Evolutionary conservation across 2,329 filamentous ascomycete species (phyloP).

Genomic region (Nothomitra cinnamomea): DNA sequence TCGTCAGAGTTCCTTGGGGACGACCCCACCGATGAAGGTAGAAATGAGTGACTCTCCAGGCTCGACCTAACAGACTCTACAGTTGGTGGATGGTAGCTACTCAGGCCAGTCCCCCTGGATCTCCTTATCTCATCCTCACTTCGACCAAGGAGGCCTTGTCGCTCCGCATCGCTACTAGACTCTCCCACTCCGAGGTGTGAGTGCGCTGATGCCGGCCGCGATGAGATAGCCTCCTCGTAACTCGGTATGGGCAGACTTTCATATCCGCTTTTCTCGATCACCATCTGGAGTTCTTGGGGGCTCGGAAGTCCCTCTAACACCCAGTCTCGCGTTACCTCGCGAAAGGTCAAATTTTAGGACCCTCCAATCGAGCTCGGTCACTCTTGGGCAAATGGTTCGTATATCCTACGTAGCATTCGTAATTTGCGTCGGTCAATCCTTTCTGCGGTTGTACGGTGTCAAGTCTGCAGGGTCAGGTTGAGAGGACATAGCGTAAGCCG

Average conservation of each 20-base stretch:
- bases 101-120: conserved; percentile 16
- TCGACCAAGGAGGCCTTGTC: conserved; percentile 54
- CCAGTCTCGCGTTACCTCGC: background rate
- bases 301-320: background rate
- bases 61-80: conserved; percentile 61
- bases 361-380: background rate
- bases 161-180: conserved; percentile 53
- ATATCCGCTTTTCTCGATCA: conserved; percentile 7
- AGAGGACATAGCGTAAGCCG: background rate
- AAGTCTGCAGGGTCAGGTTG: background rate
- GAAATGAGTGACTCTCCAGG: conserved; percentile 33
- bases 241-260: conserved; percentile 57
- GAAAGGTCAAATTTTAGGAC: background rate
- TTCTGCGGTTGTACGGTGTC: background rate
- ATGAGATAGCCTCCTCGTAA: conserved; percentile 65
- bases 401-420: background rate
- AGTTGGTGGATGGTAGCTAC: conserved; percentile 61
- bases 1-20: conserved; percentile 37
- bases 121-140: conserved; percentile 19
- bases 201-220: conserved; percentile 29
- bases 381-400: background rate
- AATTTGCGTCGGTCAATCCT: background rate
- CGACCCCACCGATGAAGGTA: conserved; percentile 35
- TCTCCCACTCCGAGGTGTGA: conserved; percentile 37
- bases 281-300: background rate